Evolutionary conservation across 495 filamentous ascomycete genomes (phyloP).

Genomic region (Penicillium fimorum): DNA sequence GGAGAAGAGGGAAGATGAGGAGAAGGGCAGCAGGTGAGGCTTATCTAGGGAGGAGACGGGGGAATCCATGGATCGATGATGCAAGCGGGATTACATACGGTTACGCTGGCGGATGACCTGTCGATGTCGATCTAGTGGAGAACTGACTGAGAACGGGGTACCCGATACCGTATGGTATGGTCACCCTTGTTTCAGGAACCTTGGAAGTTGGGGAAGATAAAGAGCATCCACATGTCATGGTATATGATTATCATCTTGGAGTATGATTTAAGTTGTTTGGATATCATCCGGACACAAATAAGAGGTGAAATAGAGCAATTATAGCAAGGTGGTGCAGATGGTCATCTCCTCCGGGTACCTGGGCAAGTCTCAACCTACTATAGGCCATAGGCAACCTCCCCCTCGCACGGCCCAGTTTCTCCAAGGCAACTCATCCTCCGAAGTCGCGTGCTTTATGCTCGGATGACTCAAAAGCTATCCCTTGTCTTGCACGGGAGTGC

Average conservation of each 20-base stretch:
- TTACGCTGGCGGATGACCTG: slow-evolving; percentile 27
- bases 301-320: not conserved
- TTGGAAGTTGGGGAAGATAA: not conserved
- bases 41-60: slow-evolving; percentile 36
- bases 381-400: not conserved
- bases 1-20: slow-evolving; percentile 36
- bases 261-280: not conserved
- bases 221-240: not conserved
- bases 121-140: slow-evolving; percentile 33
- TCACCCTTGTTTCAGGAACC: not conserved
- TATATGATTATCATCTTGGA: not conserved
- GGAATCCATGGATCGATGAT: slow-evolving; percentile 45
- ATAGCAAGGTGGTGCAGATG: not conserved
- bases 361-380: slow-evolving; percentile 18
- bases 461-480: slow-evolving; percentile 13
- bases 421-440: slow-evolving; percentile 28
- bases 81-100: slow-evolving; percentile 42
- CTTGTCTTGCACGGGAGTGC: slow-evolving; percentile 3
- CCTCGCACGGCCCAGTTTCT: slow-evolving; percentile 17
- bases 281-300: not conserved
- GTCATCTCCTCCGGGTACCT: slow-evolving; percentile 25
- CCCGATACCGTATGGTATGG: slow-evolving; percentile 4
- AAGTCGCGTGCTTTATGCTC: slow-evolving; percentile 34
- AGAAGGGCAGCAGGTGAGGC: slow-evolving; percentile 42
- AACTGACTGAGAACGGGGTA: slow-evolving; percentile 5